phyloP scores from a whole-genome alignment of 176 grass and related monocot genomes.

The Microstegium vimineum region DNA sequence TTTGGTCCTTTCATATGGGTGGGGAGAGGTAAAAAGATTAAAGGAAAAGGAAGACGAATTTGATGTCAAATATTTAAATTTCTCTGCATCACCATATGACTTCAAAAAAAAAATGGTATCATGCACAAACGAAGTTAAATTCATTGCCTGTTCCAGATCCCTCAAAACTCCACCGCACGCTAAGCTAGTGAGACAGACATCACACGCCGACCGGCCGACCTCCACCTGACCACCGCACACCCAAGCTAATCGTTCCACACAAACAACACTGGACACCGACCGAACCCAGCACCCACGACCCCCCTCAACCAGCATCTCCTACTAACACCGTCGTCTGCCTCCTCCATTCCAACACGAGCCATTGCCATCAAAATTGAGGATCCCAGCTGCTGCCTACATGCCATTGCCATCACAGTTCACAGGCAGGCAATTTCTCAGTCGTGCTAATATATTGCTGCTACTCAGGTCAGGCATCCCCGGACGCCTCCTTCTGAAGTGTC shows the following conservation, averaged over 20 bases:
- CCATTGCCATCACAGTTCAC: background rate
- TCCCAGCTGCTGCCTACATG: background rate
- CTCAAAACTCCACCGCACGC: background rate
- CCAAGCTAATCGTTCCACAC: background rate
- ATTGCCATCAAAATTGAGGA: background rate
- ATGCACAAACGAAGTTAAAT: too few relatives aligned
- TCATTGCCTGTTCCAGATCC: background rate
- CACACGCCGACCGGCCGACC: background rate
- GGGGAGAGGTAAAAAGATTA: too few relatives aligned
- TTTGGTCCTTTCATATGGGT: too few relatives aligned
- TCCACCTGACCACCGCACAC: background rate
- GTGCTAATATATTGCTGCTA: background rate
- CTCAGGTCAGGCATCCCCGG: conserved; percentile 13
- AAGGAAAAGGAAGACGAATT: too few relatives aligned
- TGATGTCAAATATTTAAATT: too few relatives aligned
- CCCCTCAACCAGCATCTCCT: background rate
- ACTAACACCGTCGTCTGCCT: background rate
- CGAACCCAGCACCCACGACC: too few relatives aligned
- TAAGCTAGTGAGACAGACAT: background rate
- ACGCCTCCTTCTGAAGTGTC: conserved; percentile 47
- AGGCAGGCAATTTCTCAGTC: background rate
- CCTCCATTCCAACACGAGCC: background rate
- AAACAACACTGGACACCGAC: too few relatives aligned
- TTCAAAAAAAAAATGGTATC: background rate
- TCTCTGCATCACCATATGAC: background rate